These are phyloP conservation scores for Eimeria tenella DNA, from an alignment of 169 alveolate genomes.

Conservation along the genomic window DNA sequence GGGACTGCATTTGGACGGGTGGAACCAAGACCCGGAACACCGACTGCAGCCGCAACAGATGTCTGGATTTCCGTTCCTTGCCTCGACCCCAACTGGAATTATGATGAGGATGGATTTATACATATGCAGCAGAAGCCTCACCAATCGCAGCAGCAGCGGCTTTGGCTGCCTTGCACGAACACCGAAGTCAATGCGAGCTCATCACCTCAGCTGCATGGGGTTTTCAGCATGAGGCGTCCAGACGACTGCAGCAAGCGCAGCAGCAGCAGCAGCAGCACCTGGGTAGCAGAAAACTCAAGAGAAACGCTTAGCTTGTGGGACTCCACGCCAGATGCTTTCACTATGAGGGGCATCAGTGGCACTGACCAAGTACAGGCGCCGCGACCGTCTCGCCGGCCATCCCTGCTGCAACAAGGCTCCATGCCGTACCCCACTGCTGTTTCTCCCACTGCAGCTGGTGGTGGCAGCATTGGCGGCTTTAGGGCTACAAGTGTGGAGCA, in stretches of 20 bases:
- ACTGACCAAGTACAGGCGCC: constrained; percentile 18
- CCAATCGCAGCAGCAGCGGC: constrained; percentile 35
- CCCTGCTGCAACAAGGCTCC: constrained; percentile 40
- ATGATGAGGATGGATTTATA: not conserved
- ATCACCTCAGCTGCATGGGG: constrained; percentile 33
- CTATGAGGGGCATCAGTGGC: not conserved
- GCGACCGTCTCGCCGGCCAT: constrained; percentile 27
- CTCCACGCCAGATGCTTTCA: not conserved
- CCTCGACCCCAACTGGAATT: not conserved
- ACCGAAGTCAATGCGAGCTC: not conserved
- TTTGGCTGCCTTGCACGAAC: not conserved
- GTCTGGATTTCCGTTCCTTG: constrained; percentile 27
- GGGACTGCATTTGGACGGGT: constrained; percentile 6
- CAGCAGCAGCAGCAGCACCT: constrained; percentile 48
- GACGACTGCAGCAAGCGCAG: constrained; percentile 15
- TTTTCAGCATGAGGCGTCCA: constrained; percentile 40
- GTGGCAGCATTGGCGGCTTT: not conserved
- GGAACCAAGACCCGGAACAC: constrained; percentile 3
- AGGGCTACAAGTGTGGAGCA: constrained; percentile 4
- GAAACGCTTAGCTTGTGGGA: not conserved
- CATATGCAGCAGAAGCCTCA: not conserved
- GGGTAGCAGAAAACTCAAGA: constrained; percentile 24
- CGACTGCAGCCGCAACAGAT: constrained; percentile 52
- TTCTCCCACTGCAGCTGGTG: constrained; percentile 42
- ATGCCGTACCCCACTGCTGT: constrained; percentile 36